Conservation (phyloP, 805 yeast species). For the Saturnispora sanitii region DNA sequence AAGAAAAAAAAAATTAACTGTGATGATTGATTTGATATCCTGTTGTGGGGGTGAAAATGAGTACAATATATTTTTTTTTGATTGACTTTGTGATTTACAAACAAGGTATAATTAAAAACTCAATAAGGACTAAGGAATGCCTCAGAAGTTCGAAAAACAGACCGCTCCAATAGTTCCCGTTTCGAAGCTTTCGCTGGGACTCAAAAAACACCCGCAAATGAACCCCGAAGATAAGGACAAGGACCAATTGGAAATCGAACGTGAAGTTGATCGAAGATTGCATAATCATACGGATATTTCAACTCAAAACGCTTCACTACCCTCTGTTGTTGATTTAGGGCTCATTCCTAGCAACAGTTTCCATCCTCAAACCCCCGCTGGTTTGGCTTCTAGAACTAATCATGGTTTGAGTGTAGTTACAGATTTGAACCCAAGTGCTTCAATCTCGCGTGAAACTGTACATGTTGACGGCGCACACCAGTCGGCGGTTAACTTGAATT, state of each 20-base stretch:
- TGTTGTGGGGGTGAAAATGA: too few relatives aligned
- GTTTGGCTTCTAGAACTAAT: too few relatives aligned
- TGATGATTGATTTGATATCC: too few relatives aligned
- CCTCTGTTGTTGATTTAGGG: constrained; percentile 5
- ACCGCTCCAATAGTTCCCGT: constrained; percentile 11
- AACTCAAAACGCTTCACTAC: constrained; percentile 2
- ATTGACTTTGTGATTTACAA: too few relatives aligned
- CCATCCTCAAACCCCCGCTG: too few relatives aligned
- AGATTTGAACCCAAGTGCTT: constrained; percentile 8
- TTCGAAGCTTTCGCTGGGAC: constrained; percentile 25
- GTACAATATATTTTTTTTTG: too few relatives aligned
- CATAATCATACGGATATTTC: background rate
- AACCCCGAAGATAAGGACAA: constrained; percentile 10
- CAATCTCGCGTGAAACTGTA: constrained; percentile 9
- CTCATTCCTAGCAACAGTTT: too few relatives aligned
- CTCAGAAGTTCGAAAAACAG: background rate
- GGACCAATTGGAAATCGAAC: constrained; percentile 19
- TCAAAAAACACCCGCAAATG: constrained; percentile 9
- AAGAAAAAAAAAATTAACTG: too few relatives aligned
- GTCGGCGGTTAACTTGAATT: constrained; percentile 1
- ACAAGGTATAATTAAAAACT: background rate
- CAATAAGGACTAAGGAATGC: background rate
- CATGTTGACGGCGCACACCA: constrained; percentile 6
- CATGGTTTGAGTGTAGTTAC: constrained; percentile 14
- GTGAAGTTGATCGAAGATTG: constrained; percentile 17